Base-by-base conservation (phyloP, 2,329 filamentous ascomycete species). In the Septoria linicola region DNA sequence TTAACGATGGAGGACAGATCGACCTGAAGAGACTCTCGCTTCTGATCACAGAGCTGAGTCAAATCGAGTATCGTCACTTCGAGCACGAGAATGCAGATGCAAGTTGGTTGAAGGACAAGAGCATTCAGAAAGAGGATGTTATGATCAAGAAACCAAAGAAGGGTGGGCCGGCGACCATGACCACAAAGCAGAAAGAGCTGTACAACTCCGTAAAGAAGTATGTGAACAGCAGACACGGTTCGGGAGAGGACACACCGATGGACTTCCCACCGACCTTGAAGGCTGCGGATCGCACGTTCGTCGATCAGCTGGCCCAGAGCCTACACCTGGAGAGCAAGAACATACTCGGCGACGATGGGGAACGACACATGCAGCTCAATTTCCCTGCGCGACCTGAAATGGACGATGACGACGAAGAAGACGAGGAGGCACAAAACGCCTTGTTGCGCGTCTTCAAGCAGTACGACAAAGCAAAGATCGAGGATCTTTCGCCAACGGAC, bases 1-100 rank as follows among this genome's bases (percentile, higher is more conserved):
- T 99, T 72, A 99, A 99, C 71, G 90, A 99, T 68, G 84, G 87
- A 49, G 95, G 93, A 64, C 84, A 88, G 40, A 96, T 99, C 71
- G 95, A 97, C 67, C 76, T 99, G 67, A 74, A 85, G 57, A 83
- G 93, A 50, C 75, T 99, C 53, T 81, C 82, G 44, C 74, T 87
- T 41, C 80, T 99, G 39, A 76, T 99, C 37, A 83, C 90, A 25
- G 89, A 95, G 67, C 77, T 99, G 50, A 87, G 87, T 48, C 87
- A 92, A 66, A 88, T 95, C 51, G 93, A 99, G 70, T 86, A 87
- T 66, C 81, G 87, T n/a, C 88, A 93, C 65, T 99, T 99, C 63
- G 92, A 99, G 71, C 80, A 84, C 34, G 95, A 97, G 64, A 85
- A 90, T 59, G 80, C 88, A 5, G 90, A 97, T 71, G 85, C 89